Conservation (phyloP, 2,329 filamentous ascomycete genomes). For the Fusarium longipes region DNA sequence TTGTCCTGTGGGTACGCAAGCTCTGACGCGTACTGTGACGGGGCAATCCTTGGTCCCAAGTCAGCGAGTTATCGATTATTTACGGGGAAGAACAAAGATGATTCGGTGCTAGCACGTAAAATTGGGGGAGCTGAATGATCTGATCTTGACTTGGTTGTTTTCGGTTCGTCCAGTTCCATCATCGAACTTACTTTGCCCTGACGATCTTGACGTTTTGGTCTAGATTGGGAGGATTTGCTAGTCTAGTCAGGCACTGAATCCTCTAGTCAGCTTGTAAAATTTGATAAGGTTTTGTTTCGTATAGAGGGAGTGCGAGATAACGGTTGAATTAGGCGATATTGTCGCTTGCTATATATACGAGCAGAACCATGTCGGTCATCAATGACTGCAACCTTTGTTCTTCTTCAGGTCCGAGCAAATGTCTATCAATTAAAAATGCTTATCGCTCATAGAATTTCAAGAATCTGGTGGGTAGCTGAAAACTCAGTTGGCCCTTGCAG, state of each 20-base stretch:
- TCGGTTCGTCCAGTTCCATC: slow-evolving; percentile 1
- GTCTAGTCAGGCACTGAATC: slow-evolving; percentile 21
- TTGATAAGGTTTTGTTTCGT: slow-evolving; percentile 13
- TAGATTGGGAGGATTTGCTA: too few species aligned
- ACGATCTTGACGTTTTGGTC: slow-evolving; percentile 1
- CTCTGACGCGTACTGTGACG: slow-evolving; percentile 25
- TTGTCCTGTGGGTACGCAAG: slow-evolving; percentile 7
- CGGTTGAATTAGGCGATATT: not conserved
- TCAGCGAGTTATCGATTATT: not conserved
- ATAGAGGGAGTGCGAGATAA: not conserved
- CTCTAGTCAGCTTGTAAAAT: slow-evolving; percentile 18
- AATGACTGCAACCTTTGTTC: not conserved
- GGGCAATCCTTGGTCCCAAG: not conserved
- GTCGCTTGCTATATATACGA: not conserved
- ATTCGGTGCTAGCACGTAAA: not conserved
- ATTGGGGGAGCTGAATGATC: slow-evolving; percentile 1
- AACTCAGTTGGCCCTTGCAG: slow-evolving; percentile 3
- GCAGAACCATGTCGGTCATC: not conserved
- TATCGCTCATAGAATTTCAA: not conserved
- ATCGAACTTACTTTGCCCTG: slow-evolving; percentile 9
- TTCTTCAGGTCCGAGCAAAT: not conserved
- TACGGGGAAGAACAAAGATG: not conserved
- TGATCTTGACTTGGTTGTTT: not conserved
- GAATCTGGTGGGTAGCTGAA: not conserved
- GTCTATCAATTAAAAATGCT: not conserved